These are phyloP conservation scores for Pisolithus thermaeus DNA, from an alignment of 1,284 basidiomycete species.

Conservation along the genomic window DNA sequence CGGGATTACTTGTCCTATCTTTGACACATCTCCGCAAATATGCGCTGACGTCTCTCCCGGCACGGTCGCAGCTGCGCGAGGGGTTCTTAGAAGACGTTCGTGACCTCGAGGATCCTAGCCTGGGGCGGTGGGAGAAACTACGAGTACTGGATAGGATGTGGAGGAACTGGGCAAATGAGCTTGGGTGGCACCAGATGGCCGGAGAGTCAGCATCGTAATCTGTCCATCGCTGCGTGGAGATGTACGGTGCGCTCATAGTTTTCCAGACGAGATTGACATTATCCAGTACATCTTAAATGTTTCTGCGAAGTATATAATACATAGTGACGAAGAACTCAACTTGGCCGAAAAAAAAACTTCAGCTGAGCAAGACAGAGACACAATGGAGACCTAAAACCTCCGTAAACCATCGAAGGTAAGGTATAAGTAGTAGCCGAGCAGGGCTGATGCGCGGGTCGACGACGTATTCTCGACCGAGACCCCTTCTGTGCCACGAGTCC, in stretches of 20 bases:
- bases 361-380: constrained; percentile 9
- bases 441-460: constrained; percentile 58
- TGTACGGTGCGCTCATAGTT: too few relatives aligned
- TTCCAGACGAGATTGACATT: too few relatives aligned
- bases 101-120: constrained; percentile 72
- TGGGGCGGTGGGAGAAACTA: constrained; percentile 68
- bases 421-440: constrained; percentile 32
- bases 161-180: constrained; percentile 71
- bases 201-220: constrained; percentile 7
- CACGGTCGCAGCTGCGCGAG: constrained; percentile 54
- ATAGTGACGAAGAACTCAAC: not conserved
- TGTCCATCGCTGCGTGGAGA: not conserved
- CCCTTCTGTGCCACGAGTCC: constrained; percentile 49
- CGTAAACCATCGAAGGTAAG: constrained; percentile 17
- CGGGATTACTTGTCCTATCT: constrained; percentile 71
- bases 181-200: constrained; percentile 47
- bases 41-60: constrained; percentile 50
- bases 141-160: constrained; percentile 85
- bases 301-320: too few relatives aligned
- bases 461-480: constrained; percentile 56
- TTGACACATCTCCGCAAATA: constrained; percentile 63
- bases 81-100: constrained; percentile 84
- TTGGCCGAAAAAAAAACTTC: not conserved
- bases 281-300: too few relatives aligned
- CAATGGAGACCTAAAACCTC: constrained; percentile 14